Base-by-base conservation (phyloP, 352 stramenopile species). In the Phytophthora chlamydospora region DNA sequence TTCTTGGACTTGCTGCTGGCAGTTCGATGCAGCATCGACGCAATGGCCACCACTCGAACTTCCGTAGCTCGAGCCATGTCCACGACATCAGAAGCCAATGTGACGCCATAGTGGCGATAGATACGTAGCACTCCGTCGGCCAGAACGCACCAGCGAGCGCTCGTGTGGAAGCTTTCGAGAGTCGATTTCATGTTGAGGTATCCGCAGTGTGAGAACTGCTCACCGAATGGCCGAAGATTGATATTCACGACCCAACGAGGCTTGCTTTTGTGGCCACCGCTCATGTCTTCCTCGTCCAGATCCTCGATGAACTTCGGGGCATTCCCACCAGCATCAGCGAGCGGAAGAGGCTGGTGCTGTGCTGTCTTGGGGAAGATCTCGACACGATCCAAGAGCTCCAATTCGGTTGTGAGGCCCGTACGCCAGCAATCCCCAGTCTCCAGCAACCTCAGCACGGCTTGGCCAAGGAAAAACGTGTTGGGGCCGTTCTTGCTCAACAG, bases 61-160 rank as follows among this genome's bases (percentile, higher is more conserved):
- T 62, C 47, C 62, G 69, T 73, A n/a, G 75, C 73, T 34, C 57
- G 73, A 9, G 71, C 66, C 77, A 89, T 83, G 31, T 86, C 75
- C 0, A 91, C 57, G 1, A 73, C 72, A 38, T 90, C 83, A 3
- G 78, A 85, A 39, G 78, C 76, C 12, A 90, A 59, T 7, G 78
- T 90, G 8, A 91, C 78, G 21, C 83, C 80, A 39, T 85, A 90
- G 52, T 91, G 83, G n/a, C 83, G 74, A 40, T 91, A 91, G 16
- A 91, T 79, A 10, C 83, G 76, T 31, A 90, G 56, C 32, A 78
- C 49, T 27, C 80, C 75, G 45, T 90, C 80, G 4, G 80, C 78
- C 17, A 91, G 62, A 7, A 90, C 83, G 40, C 83, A 91, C 83
- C 83, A 91, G n/a, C 83, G 83, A 36, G 71, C 63, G 45, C 73